Conservation (phyloP, 768 basidiomycete species). For the Serendipita vermifera region DNA sequence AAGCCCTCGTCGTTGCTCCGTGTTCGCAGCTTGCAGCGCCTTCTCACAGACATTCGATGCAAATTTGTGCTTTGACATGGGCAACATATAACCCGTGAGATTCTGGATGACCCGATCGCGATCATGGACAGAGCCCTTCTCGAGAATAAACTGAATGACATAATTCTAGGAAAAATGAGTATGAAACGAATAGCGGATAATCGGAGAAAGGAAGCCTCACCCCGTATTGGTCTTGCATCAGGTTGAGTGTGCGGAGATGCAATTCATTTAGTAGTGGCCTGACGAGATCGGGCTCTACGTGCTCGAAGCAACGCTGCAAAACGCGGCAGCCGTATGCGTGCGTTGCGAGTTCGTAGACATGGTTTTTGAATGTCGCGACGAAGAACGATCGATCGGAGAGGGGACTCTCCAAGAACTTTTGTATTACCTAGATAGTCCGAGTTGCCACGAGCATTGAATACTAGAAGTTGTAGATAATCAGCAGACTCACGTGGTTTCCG, state of each 20-base stretch:
- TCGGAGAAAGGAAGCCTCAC: constrained; percentile 31
- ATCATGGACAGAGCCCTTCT: constrained; percentile 62
- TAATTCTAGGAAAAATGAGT: constrained; percentile 52
- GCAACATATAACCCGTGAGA: constrained; percentile 64
- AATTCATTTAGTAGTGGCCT: constrained; percentile 72
- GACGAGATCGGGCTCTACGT: constrained; percentile 54
- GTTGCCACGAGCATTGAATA: not conserved
- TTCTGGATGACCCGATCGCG: constrained; percentile 49
- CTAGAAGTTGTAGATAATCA: not conserved
- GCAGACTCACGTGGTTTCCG: constrained; percentile 77
- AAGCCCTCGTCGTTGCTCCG: constrained; percentile 50
- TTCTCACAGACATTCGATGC: constrained; percentile 96
- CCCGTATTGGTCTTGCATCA: constrained; percentile 89
- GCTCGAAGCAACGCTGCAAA: constrained; percentile 82
- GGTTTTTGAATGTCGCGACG: constrained; percentile 59
- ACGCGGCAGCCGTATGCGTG: constrained; percentile 94
- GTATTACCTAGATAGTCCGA: constrained; percentile 46
- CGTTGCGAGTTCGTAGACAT: constrained; percentile 66
- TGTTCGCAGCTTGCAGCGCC: constrained; percentile 54
- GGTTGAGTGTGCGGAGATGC: constrained; percentile 48
- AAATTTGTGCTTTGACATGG: constrained; percentile 78
- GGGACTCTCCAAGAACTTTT: constrained; percentile 77
- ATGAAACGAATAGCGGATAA: constrained; percentile 13
- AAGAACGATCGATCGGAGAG: constrained; percentile 64
- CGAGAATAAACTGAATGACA: constrained; percentile 87